Base-by-base conservation (phyloP, 768 basidiomycete genomes). In the Crepidotus variabilis region DNA sequence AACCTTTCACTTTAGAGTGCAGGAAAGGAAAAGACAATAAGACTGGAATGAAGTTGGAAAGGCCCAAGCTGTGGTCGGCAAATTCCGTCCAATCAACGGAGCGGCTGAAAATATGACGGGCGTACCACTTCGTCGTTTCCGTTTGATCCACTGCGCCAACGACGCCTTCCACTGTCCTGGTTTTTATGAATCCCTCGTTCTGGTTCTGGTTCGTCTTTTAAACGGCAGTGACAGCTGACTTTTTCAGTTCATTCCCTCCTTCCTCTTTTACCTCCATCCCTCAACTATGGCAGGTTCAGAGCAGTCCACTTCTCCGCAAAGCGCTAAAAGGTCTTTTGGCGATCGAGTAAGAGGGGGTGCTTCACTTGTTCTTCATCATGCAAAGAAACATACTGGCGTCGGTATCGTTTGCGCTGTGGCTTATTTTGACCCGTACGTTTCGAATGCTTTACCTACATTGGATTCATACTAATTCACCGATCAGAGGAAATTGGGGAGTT, bases 391-490 rank as follows among this genome's bases (percentile, higher is more conserved):
- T 67, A 81, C 83, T 2, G 93, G 93, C 4, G 85, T 92, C 47
- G 93, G 93, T n/a, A 75, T 93, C 48, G 83, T 95, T 22, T 92
- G 91, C 60, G 82, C 89, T 8, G 91, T 94, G 8, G 93, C 92
- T 0, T 95, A 94, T 70, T 90, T 92, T 65, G 90, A 92, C 65
- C 91, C 90, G 85, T 91, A 62, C 66, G 87, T 33, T 52, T 32
- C 20, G 14, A 50, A n/a, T 52, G 47, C 16, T 57, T 48, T 47
- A 49, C 11, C 56, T 13, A 22, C 50, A 46, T 50, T 32, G 18
- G 45, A 47, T 49, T 45, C 14, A 54, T 56, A 24, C 55, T 59
- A 20, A 51, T 34, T 54, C 48, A 51, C 52, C n/a, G 35, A 22
- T n/a, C 53, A 88, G 87, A 18, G 90, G 92, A 24, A 95, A 94